A percentile compares a stretch with the other conserved stretches of the same genome.
Conservation (phyloP, 306 rosid genomes). For the Urtica urens region DNA sequence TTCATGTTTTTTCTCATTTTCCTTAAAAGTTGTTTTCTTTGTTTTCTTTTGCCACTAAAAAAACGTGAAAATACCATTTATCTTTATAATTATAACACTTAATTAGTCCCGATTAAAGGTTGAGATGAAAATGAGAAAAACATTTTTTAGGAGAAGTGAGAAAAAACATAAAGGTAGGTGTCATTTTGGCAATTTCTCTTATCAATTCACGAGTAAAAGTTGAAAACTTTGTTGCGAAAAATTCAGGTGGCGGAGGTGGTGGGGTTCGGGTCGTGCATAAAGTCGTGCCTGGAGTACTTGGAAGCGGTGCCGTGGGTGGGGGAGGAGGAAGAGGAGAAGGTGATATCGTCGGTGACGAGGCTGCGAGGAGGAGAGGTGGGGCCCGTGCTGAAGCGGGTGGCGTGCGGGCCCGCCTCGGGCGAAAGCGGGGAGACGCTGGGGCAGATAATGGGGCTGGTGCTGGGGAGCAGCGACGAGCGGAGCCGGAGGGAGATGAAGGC, state of each 20-base stretch:
- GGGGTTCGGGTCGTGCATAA: slow-evolving; percentile 66
- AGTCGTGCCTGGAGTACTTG: slow-evolving; percentile 77
- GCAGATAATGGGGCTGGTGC: slow-evolving; percentile 71
- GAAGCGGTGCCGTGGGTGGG: slow-evolving; percentile 98
- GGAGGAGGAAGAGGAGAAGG: slow-evolving; percentile 90
- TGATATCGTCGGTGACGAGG: slow-evolving; percentile 51
- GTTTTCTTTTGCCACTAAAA: too few species aligned
- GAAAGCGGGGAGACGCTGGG: slow-evolving; percentile 58
- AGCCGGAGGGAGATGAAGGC: slow-evolving; percentile 89
- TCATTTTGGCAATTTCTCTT: too few species aligned
- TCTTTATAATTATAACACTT: too few species aligned
- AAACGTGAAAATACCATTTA: too few species aligned
- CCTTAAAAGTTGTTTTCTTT: too few species aligned
- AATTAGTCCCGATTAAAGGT: too few species aligned
- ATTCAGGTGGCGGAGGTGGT: slow-evolving; percentile 75
- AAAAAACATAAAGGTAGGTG: too few species aligned
- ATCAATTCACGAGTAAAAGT: too few species aligned
- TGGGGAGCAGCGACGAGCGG: slow-evolving; percentile 76
- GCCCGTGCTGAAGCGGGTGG: slow-evolving; percentile 78
- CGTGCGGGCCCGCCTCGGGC: slow-evolving; percentile 50
- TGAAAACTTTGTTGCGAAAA: too few species aligned
- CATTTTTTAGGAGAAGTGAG: too few species aligned
- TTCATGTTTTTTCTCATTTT: too few species aligned
- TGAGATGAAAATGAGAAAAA: too few species aligned
- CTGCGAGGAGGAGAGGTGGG: slow-evolving; percentile 69